Conservation (phyloP, 768 basidiomycete species). For the Trametes punicea region DNA sequence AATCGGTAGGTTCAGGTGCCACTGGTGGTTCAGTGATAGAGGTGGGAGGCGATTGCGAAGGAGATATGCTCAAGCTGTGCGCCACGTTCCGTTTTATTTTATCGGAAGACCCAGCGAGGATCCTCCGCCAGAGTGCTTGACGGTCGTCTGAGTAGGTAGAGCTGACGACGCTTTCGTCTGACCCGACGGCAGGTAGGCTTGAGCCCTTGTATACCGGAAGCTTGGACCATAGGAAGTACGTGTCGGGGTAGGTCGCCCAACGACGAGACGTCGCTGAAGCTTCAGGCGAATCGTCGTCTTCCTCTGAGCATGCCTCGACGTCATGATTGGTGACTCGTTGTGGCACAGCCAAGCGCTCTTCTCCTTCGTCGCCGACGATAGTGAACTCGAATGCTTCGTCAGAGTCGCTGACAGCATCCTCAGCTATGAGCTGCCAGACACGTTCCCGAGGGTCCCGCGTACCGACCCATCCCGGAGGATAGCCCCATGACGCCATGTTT, state of each 20-base stretch:
- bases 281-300: background rate
- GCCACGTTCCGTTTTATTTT: too few relatives aligned
- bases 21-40: conserved; percentile 2
- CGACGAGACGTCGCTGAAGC: conserved; percentile 28
- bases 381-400: conserved; percentile 16
- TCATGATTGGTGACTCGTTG: background rate
- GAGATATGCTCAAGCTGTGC: background rate
- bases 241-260: conserved; percentile 64
- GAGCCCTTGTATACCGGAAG: conserved; percentile 51
- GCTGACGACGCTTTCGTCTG: conserved; percentile 14
- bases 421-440: conserved; percentile 46
- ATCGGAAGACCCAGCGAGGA: conserved; percentile 22
- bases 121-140: conserved; percentile 39
- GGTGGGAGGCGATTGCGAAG: background rate
- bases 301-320: background rate
- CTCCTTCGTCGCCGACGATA: conserved; percentile 15
- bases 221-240: conserved; percentile 53
- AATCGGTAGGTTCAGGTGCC: conserved; percentile 31
- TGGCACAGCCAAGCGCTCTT: conserved; percentile 13
- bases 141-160: conserved; percentile 37
- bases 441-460: conserved; percentile 49
- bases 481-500: conserved; percentile 70
- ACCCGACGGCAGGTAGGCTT: conserved; percentile 30
- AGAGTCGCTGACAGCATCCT: conserved; percentile 21
- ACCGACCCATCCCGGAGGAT: conserved; percentile 69